Evolutionary conservation across 176 grass and related monocot genomes (phyloP).

Genomic region (Oryza meyeriana): DNA sequence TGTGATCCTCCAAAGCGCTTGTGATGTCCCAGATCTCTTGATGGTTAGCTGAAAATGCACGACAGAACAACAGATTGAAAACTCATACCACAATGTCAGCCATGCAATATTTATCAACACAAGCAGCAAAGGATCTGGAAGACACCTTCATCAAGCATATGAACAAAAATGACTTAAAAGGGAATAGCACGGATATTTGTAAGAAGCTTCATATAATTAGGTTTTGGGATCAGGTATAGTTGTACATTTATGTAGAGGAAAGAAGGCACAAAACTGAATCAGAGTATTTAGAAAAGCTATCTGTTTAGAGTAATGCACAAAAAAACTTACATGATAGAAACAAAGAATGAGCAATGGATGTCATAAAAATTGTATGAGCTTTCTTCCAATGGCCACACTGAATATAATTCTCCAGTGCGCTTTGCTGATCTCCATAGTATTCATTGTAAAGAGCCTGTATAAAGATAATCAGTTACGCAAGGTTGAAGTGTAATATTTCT

Average conservation of each 20-base stretch:
- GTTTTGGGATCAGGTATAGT: background rate
- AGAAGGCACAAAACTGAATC: slow-evolving; percentile 10
- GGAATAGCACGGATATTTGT: background rate
- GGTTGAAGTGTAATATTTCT: background rate
- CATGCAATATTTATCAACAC: background rate
- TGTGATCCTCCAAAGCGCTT: slow-evolving; percentile 71
- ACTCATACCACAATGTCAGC: background rate
- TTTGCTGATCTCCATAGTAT: slow-evolving; percentile 63
- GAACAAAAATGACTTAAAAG: background rate
- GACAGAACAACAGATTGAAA: background rate
- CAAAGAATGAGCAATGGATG: slow-evolving; percentile 69
- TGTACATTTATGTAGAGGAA: background rate
- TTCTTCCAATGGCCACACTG: slow-evolving; percentile 75
- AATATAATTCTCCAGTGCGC: slow-evolving; percentile 79
- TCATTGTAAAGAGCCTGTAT: slow-evolving; percentile 83
- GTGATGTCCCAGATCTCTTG: slow-evolving; percentile 82
- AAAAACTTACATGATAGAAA: slow-evolving; percentile 87
- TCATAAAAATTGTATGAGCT: slow-evolving; percentile 87
- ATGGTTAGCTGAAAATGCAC: slow-evolving; percentile 55
- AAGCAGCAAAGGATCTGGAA: background rate
- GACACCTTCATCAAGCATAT: background rate
- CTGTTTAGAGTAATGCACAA: background rate
- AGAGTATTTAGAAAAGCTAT: background rate
- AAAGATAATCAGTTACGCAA: slow-evolving; percentile 3
- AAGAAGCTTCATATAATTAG: background rate